Conservation (phyloP, 2,329 filamentous ascomycete genomes). For the Fusarium illudens region DNA sequence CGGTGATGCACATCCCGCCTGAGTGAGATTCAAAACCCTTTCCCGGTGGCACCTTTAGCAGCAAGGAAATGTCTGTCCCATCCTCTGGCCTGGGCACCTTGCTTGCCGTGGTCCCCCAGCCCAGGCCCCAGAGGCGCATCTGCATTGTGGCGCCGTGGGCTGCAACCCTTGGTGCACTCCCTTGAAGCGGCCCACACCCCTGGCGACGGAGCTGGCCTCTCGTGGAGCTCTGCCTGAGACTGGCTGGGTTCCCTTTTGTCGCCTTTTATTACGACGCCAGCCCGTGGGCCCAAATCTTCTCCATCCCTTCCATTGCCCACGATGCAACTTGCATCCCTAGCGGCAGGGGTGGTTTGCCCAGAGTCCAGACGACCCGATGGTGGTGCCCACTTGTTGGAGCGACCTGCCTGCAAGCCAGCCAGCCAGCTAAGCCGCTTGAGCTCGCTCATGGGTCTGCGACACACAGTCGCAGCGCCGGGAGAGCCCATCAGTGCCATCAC, state of each 20-base stretch:
- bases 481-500: conserved; percentile 26
- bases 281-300: conserved; percentile 41
- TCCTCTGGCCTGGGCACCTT: conserved; percentile 26
- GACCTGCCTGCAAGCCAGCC: conserved; percentile 11
- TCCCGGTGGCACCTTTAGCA: conserved; percentile 40
- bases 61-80: conserved; percentile 41
- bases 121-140: conserved; percentile 21
- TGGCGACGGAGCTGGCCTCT: not conserved
- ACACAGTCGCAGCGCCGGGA: conserved; percentile 28
- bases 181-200: not conserved
- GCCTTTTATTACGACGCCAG: conserved; percentile 36
- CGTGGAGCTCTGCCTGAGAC: conserved; percentile 13
- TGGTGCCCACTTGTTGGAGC: conserved; percentile 30
- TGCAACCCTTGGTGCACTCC: conserved; percentile 14
- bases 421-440: conserved; percentile 33
- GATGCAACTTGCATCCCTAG: conserved; percentile 38
- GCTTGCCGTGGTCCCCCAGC: conserved; percentile 23
- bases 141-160: conserved; percentile 23
- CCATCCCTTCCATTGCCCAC: conserved; percentile 43
- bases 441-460: conserved; percentile 36
- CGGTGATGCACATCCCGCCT: conserved; percentile 42
- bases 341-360: conserved; percentile 36
- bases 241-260: conserved; percentile 15
- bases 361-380: conserved; percentile 37
- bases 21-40: conserved; percentile 42